phyloP scores from a whole-genome alignment of 495 filamentous ascomycete genomes.

The Talaromyces liani region DNA sequence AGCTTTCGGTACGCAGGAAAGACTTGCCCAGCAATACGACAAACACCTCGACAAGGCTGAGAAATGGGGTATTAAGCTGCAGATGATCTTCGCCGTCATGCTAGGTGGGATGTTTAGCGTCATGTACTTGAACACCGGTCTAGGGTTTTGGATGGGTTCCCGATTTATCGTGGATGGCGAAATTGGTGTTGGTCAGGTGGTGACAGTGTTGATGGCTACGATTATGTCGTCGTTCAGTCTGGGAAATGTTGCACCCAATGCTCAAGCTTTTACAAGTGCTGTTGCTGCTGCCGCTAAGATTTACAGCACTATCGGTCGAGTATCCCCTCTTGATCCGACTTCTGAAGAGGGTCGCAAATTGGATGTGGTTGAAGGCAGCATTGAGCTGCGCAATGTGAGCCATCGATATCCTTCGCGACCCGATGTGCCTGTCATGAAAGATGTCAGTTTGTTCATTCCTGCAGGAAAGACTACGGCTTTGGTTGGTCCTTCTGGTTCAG shows the following conservation, averaged over 20 bases:
- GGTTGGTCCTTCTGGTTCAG: constrained; percentile 79
- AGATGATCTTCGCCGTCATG: constrained; percentile 64
- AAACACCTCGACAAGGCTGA: constrained; percentile 63
- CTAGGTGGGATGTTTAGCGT: constrained; percentile 74
- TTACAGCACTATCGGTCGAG: constrained; percentile 82
- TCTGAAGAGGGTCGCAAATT: constrained; percentile 62
- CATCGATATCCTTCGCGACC: constrained; percentile 92
- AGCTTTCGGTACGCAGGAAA: constrained; percentile 87
- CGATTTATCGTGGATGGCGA: constrained; percentile 63
- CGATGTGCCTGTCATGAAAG: constrained; percentile 79
- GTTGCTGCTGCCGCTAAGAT: constrained; percentile 85
- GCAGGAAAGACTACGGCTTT: constrained; percentile 85
- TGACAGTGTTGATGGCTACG: constrained; percentile 83
- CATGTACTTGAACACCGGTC: constrained; percentile 81
- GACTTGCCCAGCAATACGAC: constrained; percentile 80
- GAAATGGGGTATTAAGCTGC: constrained; percentile 67
- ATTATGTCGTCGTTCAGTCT: constrained; percentile 89
- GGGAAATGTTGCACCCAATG: constrained; percentile 80
- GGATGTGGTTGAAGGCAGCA: constrained; percentile 62
- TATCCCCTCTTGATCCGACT: constrained; percentile 79
- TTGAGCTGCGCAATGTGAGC: constrained; percentile 78
- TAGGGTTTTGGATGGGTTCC: constrained; percentile 94
- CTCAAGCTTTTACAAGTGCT: constrained; percentile 74
- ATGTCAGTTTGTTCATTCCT: constrained; percentile 68
- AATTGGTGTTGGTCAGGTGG: constrained; percentile 41